Evolutionary conservation across 2,329 filamentous ascomycete species (phyloP).

Genomic region (Oidium heveae): DNA sequence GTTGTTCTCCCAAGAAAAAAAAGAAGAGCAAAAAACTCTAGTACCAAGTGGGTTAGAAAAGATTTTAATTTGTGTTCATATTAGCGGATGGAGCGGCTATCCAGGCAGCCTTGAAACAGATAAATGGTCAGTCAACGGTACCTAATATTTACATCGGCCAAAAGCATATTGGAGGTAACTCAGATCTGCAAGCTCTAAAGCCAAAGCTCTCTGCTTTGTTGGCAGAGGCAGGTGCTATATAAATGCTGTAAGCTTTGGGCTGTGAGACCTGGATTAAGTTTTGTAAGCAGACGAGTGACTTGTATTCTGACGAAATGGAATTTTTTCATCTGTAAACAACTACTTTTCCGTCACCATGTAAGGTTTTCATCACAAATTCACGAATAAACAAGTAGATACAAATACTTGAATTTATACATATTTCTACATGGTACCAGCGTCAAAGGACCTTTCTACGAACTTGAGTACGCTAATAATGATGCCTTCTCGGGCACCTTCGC

Average conservation of each 20-base stretch:
- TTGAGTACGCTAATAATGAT: constrained; percentile 55
- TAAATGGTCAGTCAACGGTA: constrained; percentile 68
- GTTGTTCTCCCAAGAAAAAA: constrained; percentile 14
- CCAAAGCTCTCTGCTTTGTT: constrained; percentile 41
- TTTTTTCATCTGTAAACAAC: not conserved
- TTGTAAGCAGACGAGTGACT: not conserved
- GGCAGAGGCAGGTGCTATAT: constrained; percentile 37
- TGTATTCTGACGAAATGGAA: not conserved
- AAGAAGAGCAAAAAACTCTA: not conserved
- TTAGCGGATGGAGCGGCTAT: constrained; percentile 60
- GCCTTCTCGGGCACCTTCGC: constrained; percentile 52
- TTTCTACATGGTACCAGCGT: not conserved
- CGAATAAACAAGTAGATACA: not conserved
- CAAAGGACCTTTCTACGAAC: not conserved
- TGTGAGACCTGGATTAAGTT: not conserved
- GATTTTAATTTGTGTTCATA: not conserved
- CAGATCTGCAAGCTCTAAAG: constrained; percentile 44
- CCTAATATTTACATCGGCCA: constrained; percentile 86
- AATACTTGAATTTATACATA: not conserved
- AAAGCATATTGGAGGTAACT: constrained; percentile 92
- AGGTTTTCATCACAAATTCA: not conserved
- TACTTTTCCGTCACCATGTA: too few relatives aligned
- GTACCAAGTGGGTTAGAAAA: not conserved
- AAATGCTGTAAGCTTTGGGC: constrained; percentile 5
- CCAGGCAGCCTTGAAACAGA: constrained; percentile 57